Conservation (phyloP, 768 basidiomycete species). For the Hygrophoropsis aurantiaca region DNA sequence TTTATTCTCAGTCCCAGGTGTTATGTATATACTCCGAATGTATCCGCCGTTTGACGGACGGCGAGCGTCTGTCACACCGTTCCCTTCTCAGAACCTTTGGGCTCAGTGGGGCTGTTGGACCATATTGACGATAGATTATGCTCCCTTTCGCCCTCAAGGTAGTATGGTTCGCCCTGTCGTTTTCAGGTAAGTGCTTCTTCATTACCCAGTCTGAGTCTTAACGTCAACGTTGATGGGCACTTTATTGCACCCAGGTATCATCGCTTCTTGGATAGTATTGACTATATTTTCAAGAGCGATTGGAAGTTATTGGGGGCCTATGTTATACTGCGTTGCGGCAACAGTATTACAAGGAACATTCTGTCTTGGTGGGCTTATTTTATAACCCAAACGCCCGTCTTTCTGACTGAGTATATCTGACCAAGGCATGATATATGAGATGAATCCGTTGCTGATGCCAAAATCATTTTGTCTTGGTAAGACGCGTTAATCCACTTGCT, state of each 20-base stretch:
- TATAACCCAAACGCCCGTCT: background rate
- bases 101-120: too few relatives aligned
- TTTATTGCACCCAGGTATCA: too few relatives aligned
- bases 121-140: conserved; percentile 34
- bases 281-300: conserved; percentile 44
- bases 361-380: conserved; percentile 50
- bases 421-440: conserved; percentile 61
- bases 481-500: conserved; percentile 25
- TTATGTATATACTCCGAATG: too few relatives aligned
- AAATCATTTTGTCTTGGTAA: conserved; percentile 55
- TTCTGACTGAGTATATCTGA: background rate
- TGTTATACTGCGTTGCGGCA: conserved; percentile 48
- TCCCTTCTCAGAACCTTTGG: too few relatives aligned
- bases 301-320: conserved; percentile 46
- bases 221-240: too few relatives aligned
- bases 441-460: conserved; percentile 64
- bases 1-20: too few relatives aligned
- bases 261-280: conserved; percentile 50
- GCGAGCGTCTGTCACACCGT: too few relatives aligned
- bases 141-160: conserved; percentile 56
- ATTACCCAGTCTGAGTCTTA: too few relatives aligned
- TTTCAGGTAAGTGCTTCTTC: conserved; percentile 46
- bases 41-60: too few relatives aligned
- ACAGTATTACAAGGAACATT: conserved; percentile 56
- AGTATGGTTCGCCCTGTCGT: conserved; percentile 57